A percentile compares a stretch with the other conserved stretches of the same genome.
These are phyloP conservation scores for Fusarium sp. DNA, from an alignment of 2,329 filamentous ascomycete genomes.

Conservation along the genomic window DNA sequence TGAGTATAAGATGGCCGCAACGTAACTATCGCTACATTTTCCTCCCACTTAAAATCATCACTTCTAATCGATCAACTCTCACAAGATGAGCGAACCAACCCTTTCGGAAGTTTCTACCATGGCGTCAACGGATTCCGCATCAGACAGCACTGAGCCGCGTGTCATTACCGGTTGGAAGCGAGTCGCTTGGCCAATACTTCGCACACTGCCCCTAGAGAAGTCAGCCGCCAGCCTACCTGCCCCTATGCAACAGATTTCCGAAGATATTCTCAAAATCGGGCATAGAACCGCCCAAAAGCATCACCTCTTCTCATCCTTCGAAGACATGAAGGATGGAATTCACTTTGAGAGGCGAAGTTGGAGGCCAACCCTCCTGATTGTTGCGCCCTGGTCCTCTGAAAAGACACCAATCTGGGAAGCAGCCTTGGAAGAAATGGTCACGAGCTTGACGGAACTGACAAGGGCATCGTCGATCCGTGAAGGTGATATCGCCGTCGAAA, in stretches of 20 bases:
- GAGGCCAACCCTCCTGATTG: accelerated
- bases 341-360: accelerated
- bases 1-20: not conserved
- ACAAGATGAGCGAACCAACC: accelerated
- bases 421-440: accelerated
- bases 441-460: accelerated
- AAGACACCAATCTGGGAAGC: not conserved
- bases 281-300: accelerated
- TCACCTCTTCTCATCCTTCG: accelerated
- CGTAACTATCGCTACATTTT: accelerated
- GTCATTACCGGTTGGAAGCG: not conserved
- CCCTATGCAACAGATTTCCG: accelerated
- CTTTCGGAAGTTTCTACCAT: accelerated
- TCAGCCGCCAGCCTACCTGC: accelerated
- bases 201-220: accelerated
- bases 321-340: accelerated
- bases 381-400: accelerated
- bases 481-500: not conserved
- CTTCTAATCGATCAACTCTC: accelerated
- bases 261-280: accelerated
- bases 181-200: not conserved
- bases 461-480: accelerated
- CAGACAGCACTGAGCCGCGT: accelerated
- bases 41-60: too few relatives aligned
- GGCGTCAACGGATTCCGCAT: accelerated